These are phyloP conservation scores for Xanthoparmelia taractica DNA, from an alignment of 495 filamentous ascomycete genomes.

Conservation along the genomic window DNA sequence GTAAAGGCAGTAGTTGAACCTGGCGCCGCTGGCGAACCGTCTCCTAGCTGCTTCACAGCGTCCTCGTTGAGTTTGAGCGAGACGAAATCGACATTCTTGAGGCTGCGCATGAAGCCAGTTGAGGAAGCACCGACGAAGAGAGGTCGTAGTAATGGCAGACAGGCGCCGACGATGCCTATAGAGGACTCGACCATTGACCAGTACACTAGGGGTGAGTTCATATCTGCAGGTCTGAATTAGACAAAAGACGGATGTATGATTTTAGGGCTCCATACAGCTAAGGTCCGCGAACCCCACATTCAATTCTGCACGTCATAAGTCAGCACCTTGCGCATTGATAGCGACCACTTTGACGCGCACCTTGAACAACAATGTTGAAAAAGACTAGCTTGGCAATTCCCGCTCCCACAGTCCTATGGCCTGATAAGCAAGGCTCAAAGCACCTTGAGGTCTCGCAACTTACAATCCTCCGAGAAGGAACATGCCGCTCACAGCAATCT, in stretches of 20 bases:
- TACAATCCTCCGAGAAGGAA: slow-evolving; percentile 4
- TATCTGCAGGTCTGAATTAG: neutral
- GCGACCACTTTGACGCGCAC: neutral
- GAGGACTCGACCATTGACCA: slow-evolving; percentile 7
- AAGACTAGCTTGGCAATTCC: neutral
- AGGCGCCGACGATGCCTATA: neutral
- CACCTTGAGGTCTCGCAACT: neutral
- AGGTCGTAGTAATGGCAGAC: slow-evolving; percentile 6
- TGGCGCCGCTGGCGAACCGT: neutral
- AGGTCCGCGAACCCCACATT: neutral
- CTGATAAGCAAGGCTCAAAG: neutral
- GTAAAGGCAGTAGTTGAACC: neutral
- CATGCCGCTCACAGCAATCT: neutral
- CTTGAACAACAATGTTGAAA: neutral
- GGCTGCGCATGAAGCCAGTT: slow-evolving; percentile 4
- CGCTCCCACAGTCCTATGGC: neutral
- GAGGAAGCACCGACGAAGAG: neutral
- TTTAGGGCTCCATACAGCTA: neutral
- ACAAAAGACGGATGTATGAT: neutral
- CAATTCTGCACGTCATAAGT: neutral
- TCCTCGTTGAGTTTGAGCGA: neutral
- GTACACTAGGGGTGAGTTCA: neutral
- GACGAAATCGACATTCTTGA: neutral
- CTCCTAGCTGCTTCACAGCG: neutral
- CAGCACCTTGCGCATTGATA: neutral